phyloP scores from a whole-genome alignment of 352 stramenopile species.

The Poterioochromonas sp. region DNA sequence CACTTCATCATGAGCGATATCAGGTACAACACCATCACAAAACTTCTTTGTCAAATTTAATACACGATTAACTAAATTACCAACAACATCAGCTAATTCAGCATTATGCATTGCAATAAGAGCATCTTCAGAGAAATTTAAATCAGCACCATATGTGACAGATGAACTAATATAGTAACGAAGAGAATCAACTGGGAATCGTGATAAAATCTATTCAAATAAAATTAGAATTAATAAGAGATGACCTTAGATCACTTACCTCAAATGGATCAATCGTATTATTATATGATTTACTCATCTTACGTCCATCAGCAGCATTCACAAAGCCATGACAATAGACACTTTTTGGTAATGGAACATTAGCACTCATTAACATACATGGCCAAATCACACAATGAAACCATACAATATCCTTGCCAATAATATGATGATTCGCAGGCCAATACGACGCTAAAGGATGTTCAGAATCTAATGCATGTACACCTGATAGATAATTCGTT shows the following conservation, averaged over 20 bases:
- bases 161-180: constrained; percentile 76
- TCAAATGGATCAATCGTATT: constrained; percentile 97
- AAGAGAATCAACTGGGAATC: constrained; percentile 86
- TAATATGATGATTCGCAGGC: constrained; percentile 73
- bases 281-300: constrained; percentile 98
- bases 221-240: background rate
- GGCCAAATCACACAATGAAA: constrained; percentile 99
- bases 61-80: constrained; percentile 91
- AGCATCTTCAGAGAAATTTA: constrained; percentile 77
- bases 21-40: constrained; percentile 61
- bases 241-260: background rate
- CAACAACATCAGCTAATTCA: constrained; percentile 77
- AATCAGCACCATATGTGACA: constrained; percentile 86
- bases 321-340: constrained; percentile 98
- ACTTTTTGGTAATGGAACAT: constrained; percentile 80
- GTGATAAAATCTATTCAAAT: constrained; percentile 63
- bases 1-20: constrained; percentile 45
- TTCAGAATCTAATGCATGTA: constrained; percentile 35
- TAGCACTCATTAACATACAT: constrained; percentile 96
- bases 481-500: constrained; percentile 94
- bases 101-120: constrained; percentile 95
- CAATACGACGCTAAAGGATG: constrained; percentile 47
- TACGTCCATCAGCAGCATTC: constrained; percentile 89
- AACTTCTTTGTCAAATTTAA: constrained; percentile 92
- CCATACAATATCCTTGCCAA: constrained; percentile 99